Conservation (phyloP, 441 rosid genomes). For the Dalechampia spathulata region DNA sequence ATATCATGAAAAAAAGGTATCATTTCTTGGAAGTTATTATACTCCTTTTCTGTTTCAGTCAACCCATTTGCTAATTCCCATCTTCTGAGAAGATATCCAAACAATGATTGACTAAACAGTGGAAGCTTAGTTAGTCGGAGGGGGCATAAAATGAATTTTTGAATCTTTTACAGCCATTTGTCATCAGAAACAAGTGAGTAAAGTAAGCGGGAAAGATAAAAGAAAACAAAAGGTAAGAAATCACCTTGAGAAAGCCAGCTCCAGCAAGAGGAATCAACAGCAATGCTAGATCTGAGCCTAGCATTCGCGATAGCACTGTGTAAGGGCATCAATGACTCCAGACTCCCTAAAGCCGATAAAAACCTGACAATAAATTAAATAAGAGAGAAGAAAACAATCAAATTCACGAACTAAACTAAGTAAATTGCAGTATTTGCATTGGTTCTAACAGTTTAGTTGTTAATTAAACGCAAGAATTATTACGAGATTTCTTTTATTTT, state of each 20-base stretch:
- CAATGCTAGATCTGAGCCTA: conserved; percentile 67
- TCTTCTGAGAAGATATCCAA: too few relatives aligned
- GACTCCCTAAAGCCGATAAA: conserved; percentile 51
- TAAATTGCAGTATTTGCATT: not conserved
- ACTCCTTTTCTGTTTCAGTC: too few relatives aligned
- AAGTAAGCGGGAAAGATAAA: not conserved
- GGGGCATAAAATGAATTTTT: too few relatives aligned
- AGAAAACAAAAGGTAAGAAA: not conserved
- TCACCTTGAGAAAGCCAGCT: conserved; percentile 87
- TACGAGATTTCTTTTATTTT: too few relatives aligned
- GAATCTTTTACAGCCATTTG: too few relatives aligned
- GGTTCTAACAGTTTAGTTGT: not conserved
- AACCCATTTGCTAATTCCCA: too few relatives aligned
- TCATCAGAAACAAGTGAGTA: not conserved
- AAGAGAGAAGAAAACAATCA: not conserved
- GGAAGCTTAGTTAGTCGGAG: too few relatives aligned
- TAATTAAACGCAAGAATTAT: too few relatives aligned
- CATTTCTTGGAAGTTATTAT: too few relatives aligned
- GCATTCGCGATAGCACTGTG: conserved; percentile 83
- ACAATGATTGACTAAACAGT: too few relatives aligned
- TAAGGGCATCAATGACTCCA: conserved; percentile 73
- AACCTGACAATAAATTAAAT: conserved; percentile 24
- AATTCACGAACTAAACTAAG: too few relatives aligned
- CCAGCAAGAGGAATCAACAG: conserved; percentile 84
- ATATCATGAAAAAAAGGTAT: too few relatives aligned